Conservation (phyloP, 2,329 filamentous ascomycete genomes). For the Passalora sequoiae region DNA sequence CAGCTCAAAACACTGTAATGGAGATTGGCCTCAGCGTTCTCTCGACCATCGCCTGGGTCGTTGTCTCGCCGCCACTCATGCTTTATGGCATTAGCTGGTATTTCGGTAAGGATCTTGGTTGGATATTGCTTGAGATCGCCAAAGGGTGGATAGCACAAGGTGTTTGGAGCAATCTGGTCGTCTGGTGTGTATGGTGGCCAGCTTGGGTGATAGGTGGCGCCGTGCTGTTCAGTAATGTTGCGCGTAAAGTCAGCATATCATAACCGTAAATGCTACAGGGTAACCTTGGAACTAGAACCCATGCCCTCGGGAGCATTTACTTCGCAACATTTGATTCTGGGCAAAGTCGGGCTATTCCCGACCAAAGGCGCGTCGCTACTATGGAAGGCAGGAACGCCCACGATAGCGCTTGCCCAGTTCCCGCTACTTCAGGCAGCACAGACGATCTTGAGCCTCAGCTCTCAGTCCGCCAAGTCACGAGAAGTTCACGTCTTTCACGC, state of each 20-base stretch:
- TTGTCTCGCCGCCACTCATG: conserved; percentile 21
- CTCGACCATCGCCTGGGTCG: conserved; percentile 13
- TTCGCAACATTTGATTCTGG: too few species aligned
- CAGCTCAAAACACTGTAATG: neutral
- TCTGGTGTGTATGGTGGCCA: conserved; percentile 34
- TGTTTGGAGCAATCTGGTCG: conserved; percentile 30
- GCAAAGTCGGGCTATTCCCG: too few species aligned
- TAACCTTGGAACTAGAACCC: too few species aligned
- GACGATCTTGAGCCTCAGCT: too few species aligned
- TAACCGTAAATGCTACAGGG: neutral
- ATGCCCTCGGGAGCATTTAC: too few species aligned
- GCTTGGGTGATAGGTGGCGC: conserved; percentile 29
- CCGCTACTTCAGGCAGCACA: too few species aligned
- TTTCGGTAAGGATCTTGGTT: conserved; percentile 17
- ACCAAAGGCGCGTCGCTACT: too few species aligned
- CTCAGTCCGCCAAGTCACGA: too few species aligned
- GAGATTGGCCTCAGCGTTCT: conserved; percentile 12
- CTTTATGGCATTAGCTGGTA: conserved; percentile 22
- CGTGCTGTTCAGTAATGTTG: conserved; percentile 22
- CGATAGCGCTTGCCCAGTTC: too few species aligned
- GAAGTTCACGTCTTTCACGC: too few species aligned
- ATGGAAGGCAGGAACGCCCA: too few species aligned
- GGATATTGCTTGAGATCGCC: conserved; percentile 28
- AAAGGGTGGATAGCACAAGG: conserved; percentile 32
- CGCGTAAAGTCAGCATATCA: neutral